Evolutionary conservation across 208 protist species (phyloP), one percentile per base, ranked within the genome.

Genomic region (Kentomonas sorsogonicus): DNA sequence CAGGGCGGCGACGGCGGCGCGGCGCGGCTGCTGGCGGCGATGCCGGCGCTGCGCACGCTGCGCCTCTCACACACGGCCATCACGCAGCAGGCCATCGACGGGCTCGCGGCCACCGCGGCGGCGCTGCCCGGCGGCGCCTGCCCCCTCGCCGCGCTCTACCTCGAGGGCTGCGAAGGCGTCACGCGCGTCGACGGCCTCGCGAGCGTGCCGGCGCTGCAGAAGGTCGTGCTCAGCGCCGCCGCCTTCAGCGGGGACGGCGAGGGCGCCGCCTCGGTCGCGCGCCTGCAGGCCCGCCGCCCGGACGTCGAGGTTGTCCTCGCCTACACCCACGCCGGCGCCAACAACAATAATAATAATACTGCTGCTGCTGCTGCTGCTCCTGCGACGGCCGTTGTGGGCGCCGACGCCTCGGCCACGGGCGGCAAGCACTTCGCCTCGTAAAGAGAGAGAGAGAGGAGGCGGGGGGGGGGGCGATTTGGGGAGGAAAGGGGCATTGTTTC

Each of bases 221-320:
- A 76, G 60, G 67, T 79, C 16, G 44, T 75, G 23, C 33, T 83
- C n/a, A n/a, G n/a, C n/a, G n/a, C n/a, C n/a, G n/a, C n/a, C n/a
- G n/a, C n/a, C n/a, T n/a, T n/a, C n/a, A n/a, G n/a, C n/a, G n/a
- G n/a, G n/a, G n/a, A n/a, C n/a, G n/a, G n/a, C n/a, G n/a, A n/a
- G n/a, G n/a, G n/a, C n/a, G n/a, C n/a, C n/a, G n/a, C n/a, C n/a
- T n/a, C n/a, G n/a, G n/a, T n/a, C n/a, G n/a, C n/a, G n/a, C n/a
- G n/a, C n/a, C n/a, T n/a, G n/a, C n/a, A n/a, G n/a, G n/a, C n/a
- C n/a, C n/a, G n/a, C n/a, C n/a, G n/a, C n/a, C n/a, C n/a, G n/a
- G n/a, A n/a, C n/a, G n/a, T n/a, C n/a, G n/a, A n/a, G n/a, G n/a
- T n/a, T n/a, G n/a, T n/a, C n/a, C n/a, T n/a, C n/a, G n/a, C n/a